Evolutionary conservation across 2,329 filamentous ascomycete genomes (phyloP).

Genomic region (Gaeumannomyces sp.): DNA sequence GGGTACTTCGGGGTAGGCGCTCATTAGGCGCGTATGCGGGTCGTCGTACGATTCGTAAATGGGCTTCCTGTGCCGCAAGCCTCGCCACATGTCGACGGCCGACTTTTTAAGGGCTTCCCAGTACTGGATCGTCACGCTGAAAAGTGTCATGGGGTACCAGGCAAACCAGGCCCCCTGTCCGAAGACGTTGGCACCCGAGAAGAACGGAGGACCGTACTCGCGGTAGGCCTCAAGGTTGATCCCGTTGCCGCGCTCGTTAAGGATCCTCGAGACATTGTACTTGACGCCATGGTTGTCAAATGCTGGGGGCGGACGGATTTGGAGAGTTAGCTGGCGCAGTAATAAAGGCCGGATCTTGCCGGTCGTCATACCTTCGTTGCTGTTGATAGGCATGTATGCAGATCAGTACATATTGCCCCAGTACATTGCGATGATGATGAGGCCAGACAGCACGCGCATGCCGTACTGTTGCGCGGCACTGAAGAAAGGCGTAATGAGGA

Average conservation of each 20-base stretch:
- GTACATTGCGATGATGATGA: constrained; percentile 52
- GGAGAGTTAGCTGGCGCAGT: neutral
- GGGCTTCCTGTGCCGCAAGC: constrained; percentile 30
- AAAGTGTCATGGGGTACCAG: constrained; percentile 10
- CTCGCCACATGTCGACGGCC: constrained; percentile 32
- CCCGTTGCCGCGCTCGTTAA: constrained; percentile 31
- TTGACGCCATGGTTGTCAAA: constrained; percentile 41
- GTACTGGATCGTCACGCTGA: constrained; percentile 11
- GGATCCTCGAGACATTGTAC: constrained; percentile 40
- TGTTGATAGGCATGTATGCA: constrained; percentile 44
- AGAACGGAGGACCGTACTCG: constrained; percentile 12
- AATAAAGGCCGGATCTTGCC: neutral
- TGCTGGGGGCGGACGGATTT: constrained; percentile 22
- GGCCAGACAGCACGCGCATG: constrained; percentile 49
- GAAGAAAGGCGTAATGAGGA: constrained; percentile 40
- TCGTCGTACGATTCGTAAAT: constrained; percentile 38
- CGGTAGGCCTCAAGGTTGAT: constrained; percentile 8
- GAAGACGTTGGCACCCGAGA: constrained; percentile 9
- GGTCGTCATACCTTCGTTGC: constrained; percentile 25
- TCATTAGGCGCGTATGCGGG: constrained; percentile 36
- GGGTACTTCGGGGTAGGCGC: constrained; percentile 37
- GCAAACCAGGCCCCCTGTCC: constrained; percentile 9
- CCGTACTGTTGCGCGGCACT: constrained; percentile 57
- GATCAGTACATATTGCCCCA: constrained; percentile 53
- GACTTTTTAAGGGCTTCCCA: constrained; percentile 28